These are phyloP conservation scores for Scedosporium boydii DNA, from an alignment of 2,329 filamentous ascomycete genomes.

Conservation along the genomic window DNA sequence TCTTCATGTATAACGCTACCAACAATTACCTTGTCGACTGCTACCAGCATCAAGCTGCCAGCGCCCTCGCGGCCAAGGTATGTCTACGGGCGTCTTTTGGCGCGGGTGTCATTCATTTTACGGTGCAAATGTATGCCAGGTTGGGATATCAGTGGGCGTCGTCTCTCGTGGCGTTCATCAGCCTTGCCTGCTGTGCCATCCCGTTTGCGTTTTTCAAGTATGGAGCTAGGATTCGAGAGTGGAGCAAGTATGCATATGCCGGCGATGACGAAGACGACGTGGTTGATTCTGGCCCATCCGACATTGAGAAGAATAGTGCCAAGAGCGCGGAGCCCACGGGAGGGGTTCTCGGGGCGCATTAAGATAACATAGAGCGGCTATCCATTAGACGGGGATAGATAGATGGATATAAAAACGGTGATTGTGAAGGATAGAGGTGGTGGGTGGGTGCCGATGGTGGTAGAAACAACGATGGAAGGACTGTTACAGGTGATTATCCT, in stretches of 20 bases:
- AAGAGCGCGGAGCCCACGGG: not conserved
- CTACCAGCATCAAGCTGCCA: constrained; percentile 69
- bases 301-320: not conserved
- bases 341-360: not conserved
- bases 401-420: not conserved
- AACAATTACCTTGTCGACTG: constrained; percentile 61
- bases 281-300: not conserved
- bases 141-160: constrained; percentile 70
- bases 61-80: constrained; percentile 62
- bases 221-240: constrained; percentile 28
- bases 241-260: constrained; percentile 4
- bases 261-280: not conserved
- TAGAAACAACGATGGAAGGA: not conserved
- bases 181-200: constrained; percentile 61
- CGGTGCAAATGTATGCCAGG: constrained; percentile 44
- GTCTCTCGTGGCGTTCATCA: constrained; percentile 64
- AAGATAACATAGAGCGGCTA: not conserved
- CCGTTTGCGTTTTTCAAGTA: constrained; percentile 71
- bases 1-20: constrained; percentile 56
- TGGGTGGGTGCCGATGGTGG: not conserved
- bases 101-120: constrained; percentile 65
- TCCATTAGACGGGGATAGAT: not conserved
- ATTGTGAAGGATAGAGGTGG: not conserved
- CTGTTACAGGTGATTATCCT: not conserved
- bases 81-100: constrained; percentile 65